Evolutionary conservation across 2,329 filamentous ascomycete genomes (phyloP).

Genomic region (Orbilia blumenaviensis): DNA sequence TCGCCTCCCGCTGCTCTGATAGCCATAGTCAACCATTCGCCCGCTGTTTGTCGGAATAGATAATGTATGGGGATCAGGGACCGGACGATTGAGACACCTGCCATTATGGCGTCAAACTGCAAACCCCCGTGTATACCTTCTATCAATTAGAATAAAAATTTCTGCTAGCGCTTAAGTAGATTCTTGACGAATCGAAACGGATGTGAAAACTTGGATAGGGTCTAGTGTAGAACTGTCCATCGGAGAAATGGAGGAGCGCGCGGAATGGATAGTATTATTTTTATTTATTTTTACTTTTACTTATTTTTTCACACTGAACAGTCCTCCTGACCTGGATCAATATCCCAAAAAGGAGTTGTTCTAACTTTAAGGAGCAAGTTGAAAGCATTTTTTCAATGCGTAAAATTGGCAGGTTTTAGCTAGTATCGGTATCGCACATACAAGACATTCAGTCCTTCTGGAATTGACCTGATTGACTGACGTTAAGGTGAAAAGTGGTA

Average conservation of each 20-base stretch:
- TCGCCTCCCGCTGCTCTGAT: conserved; percentile 33
- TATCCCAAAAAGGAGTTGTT: neutral
- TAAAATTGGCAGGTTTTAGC: conserved; percentile 19
- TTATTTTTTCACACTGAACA: no score
- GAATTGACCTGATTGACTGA: conserved; percentile 19
- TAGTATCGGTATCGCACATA: conserved; percentile 18
- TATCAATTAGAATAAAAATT: neutral
- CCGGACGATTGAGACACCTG: conserved; percentile 17
- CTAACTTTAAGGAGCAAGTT: conserved; percentile 34
- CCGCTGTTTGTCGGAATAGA: conserved; percentile 21
- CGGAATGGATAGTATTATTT: neutral
- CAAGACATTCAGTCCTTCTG: conserved; percentile 28
- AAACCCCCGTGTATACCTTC: neutral
- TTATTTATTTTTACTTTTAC: no score
- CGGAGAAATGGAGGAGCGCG: neutral
- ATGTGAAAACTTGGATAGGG: conserved; percentile 12
- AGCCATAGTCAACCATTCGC: neutral
- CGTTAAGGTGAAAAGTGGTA: conserved; percentile 3
- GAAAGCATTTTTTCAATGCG: conserved; percentile 25
- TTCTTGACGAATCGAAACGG: conserved; percentile 11
- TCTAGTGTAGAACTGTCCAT: neutral
- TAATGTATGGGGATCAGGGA: conserved; percentile 9
- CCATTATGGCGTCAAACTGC: conserved; percentile 15
- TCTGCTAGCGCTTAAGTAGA: neutral
- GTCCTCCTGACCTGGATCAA: neutral